Conservation (phyloP, 164 flowering plant species). For the Liriodendron chinense region DNA sequence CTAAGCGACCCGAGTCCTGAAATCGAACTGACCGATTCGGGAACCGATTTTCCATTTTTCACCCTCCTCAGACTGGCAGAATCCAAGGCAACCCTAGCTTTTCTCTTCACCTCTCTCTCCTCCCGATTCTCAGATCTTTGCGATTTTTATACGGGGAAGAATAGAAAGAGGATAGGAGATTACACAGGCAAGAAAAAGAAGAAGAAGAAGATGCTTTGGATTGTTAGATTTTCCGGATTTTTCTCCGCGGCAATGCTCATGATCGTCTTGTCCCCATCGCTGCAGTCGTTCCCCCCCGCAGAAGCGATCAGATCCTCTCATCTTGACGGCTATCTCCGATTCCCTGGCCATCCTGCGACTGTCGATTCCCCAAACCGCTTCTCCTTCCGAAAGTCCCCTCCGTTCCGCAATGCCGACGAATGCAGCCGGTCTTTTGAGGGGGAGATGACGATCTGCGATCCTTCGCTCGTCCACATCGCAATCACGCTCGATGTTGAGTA, state of each 20-base stretch:
- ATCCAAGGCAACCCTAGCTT: constrained; percentile 37
- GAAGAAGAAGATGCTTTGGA: constrained; percentile 37
- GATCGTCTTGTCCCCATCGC: constrained; percentile 51
- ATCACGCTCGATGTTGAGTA: constrained; percentile 82
- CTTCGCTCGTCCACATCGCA: constrained; percentile 76
- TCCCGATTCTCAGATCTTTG: constrained; percentile 23
- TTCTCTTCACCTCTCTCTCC: constrained; percentile 12
- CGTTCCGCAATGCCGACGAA: constrained; percentile 60
- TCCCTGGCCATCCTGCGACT: constrained; percentile 9
- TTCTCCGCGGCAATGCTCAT: constrained; percentile 38
- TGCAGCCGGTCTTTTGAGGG: constrained; percentile 27
- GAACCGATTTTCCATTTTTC: background rate
- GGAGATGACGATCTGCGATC: constrained; percentile 50
- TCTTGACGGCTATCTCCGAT: constrained; percentile 27
- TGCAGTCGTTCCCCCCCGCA: constrained; percentile 64
- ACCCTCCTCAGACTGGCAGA: constrained; percentile 34
- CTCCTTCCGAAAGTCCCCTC: constrained; percentile 47
- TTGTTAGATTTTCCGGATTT: constrained; percentile 38
- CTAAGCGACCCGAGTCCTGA: constrained; percentile 33
- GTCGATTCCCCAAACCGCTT: constrained; percentile 21
- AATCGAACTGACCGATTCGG: constrained; percentile 8
- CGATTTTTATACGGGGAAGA: constrained; percentile 18
- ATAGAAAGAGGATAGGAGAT: constrained; percentile 25
- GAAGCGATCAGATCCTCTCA: constrained; percentile 60
- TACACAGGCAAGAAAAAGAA: background rate